A percentile compares a stretch with the other conserved stretches of the same genome.
phyloP scores from a whole-genome alignment of 202 grass and related monocot genomes.

The Setaria viridis region DNA sequence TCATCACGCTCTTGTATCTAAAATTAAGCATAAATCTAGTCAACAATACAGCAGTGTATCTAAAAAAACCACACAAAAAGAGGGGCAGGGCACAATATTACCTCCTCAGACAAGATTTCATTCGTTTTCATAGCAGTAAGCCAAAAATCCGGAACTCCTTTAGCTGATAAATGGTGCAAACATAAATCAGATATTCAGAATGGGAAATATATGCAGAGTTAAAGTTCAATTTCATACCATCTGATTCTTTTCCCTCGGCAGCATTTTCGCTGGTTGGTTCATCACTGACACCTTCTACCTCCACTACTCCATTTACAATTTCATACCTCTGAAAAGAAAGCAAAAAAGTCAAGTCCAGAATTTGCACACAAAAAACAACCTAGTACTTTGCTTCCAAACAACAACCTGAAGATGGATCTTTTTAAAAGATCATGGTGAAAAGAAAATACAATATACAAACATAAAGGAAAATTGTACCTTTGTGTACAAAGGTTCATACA shows the following conservation, averaged over 20 bases:
- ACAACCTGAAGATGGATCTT: neutral
- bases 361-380: neutral
- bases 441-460: neutral
- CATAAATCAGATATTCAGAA: constrained; percentile 45
- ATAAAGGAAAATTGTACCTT: constrained; percentile 53
- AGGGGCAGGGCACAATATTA: constrained; percentile 15
- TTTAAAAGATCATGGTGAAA: constrained; percentile 16
- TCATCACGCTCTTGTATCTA: constrained; percentile 98
- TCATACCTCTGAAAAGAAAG: constrained; percentile 66
- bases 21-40: constrained; percentile 30
- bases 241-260: constrained; percentile 56
- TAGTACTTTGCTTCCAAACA: neutral
- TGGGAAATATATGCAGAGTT: neutral
- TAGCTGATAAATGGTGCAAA: constrained; percentile 58
- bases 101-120: constrained; percentile 86
- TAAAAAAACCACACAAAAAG: neutral
- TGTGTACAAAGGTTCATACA: constrained; percentile 87
- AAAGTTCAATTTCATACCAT: constrained; percentile 45
- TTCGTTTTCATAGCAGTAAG: constrained; percentile 94
- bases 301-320: constrained; percentile 91
- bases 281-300: constrained; percentile 65
- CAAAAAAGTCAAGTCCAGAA: neutral
- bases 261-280: constrained; percentile 58
- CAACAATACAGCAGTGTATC: neutral
- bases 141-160: constrained; percentile 97